A percentile compares a stretch with the other conserved stretches of the same genome.
phyloP scores from a whole-genome alignment of 495 filamentous ascomycete genomes.

The Tuber calosporum region DNA sequence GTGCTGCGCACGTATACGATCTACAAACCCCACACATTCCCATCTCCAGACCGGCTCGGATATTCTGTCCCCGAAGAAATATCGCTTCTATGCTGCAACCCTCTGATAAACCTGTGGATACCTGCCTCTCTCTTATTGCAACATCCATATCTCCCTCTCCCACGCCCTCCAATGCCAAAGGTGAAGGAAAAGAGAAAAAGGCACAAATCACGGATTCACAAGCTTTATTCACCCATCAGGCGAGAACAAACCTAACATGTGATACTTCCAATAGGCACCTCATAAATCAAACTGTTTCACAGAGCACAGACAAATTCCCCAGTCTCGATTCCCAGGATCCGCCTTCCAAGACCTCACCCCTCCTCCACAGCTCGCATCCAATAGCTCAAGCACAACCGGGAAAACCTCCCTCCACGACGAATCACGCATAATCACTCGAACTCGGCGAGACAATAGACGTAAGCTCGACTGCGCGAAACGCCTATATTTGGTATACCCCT shows the following conservation, averaged over 20 bases:
- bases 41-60: not conserved
- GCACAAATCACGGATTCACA: not conserved
- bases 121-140: not conserved
- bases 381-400: not conserved
- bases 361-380: not conserved
- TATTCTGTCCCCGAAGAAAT: not conserved
- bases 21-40: not conserved
- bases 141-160: not conserved
- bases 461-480: not conserved
- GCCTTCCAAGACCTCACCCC: not conserved
- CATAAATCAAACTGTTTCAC: not conserved
- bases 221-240: not conserved
- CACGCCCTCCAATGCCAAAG: not conserved
- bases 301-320: not conserved
- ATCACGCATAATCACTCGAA: slow-evolving; percentile 1
- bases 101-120: not conserved
- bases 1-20: not conserved
- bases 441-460: not conserved
- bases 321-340: not conserved
- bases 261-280: not conserved
- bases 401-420: not conserved
- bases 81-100: not conserved
- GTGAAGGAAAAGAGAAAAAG: not conserved
- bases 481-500: not conserved
- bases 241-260: not conserved